Percentiles rank a stretch among this genome's conserved stretches.
These are phyloP conservation scores for Lachancea fermentati DNA, from an alignment of 805 yeast species.

Conservation along the genomic window DNA sequence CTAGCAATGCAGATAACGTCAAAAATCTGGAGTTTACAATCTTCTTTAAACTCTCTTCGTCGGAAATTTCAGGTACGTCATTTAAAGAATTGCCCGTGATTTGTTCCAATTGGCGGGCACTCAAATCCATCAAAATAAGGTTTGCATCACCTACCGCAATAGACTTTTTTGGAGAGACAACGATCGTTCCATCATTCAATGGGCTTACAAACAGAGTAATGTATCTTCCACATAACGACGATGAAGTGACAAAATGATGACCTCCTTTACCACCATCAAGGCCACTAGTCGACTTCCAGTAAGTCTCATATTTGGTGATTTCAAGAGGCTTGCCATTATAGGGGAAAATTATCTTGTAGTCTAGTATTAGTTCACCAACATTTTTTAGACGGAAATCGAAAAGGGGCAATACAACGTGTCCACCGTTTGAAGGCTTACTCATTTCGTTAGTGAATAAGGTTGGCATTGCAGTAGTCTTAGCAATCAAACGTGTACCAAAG, in stretches of 20 bases:
- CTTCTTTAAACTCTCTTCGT: slow-evolving; percentile 23
- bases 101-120: slow-evolving; percentile 29
- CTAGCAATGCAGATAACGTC: slow-evolving; percentile 55
- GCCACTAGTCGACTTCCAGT: slow-evolving; percentile 87
- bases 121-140: slow-evolving; percentile 56
- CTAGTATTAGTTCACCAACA: slow-evolving; percentile 74
- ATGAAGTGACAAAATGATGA: slow-evolving; percentile 71
- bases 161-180: slow-evolving; percentile 67
- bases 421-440: slow-evolving; percentile 33
- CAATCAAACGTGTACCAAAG: slow-evolving; percentile 87
- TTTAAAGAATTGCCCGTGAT: slow-evolving; percentile 27
- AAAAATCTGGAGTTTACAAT: slow-evolving; percentile 40
- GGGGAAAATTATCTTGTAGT: slow-evolving; percentile 83
- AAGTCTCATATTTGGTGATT: slow-evolving; percentile 88
- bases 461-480: slow-evolving; percentile 73
- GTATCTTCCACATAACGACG: slow-evolving; percentile 81
- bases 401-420: slow-evolving; percentile 53
- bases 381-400: slow-evolving; percentile 75
- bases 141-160: slow-evolving; percentile 46
- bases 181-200: slow-evolving; percentile 78
- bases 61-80: slow-evolving; percentile 19
- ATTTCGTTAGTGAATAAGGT: slow-evolving; percentile 42
- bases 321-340: slow-evolving; percentile 78
- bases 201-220: slow-evolving; percentile 62
- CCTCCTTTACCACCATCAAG: slow-evolving; percentile 25